Evolutionary conservation across 176 grass and related monocot species (phyloP), one percentile per base, ranked within the genome.

Genomic region (Stipa capillata): DNA sequence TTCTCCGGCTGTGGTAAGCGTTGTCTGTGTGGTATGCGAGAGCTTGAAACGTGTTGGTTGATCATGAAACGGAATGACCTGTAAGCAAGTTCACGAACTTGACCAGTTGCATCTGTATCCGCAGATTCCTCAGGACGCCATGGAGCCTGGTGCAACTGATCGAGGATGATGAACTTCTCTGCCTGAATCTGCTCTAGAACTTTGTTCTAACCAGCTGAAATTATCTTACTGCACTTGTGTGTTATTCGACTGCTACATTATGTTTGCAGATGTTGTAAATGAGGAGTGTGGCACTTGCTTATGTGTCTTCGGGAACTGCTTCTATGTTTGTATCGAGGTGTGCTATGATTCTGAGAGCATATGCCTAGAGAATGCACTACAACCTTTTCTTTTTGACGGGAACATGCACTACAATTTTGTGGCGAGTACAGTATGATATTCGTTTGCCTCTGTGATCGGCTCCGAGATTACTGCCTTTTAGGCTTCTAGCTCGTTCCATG

Each of bases 1-100:
- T 79, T 39, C 86, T 79, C 11, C 82, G 87, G 29, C 89, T 94
- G 8, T 94, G 73, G 89, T 94, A 79, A 72, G 9, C 35, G 3
- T 13, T 63, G 14, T 37, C 53, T 58, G 4, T 14, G 25, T 31
- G 14, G 5, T 69, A 1, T 20, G 43, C 1, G 7, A 6, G 27
- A 60, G 28, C 4, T 24, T 27, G 7, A 11, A 57, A 27, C 16
- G 16, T 57, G 34, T 41, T 28, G 24, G 4, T 58, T 12, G 18
- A 13, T 7, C 55, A 61, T 59, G 24, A 11, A 59, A 28, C 48
- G 20, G 24, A 76, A 60, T 76, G 16, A 76, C 29, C 73, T 58
- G 2, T 25, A 35, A 36, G 8, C 12, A 77, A 47, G 5, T 23
- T 21, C 25, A 44, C 50, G 13, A 2, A 9, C 12, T 10, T 84